Evolutionary conservation across 345 rosid genomes (phyloP), one percentile per base, ranked within the genome.

Genomic region (Linum lewisii): DNA sequence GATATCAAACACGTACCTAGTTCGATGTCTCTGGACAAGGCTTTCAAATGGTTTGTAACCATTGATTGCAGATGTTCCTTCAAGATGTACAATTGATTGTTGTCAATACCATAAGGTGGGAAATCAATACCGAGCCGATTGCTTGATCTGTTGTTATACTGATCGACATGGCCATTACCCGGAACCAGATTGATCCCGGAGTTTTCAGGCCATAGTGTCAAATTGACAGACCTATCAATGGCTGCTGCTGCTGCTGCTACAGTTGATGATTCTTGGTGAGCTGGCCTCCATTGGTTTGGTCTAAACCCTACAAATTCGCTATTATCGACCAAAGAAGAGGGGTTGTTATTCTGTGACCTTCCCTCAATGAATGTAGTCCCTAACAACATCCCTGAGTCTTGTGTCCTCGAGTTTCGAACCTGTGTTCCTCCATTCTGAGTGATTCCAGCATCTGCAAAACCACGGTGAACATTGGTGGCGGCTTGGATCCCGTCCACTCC

Each of bases 11-110:
- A n/a, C n/a, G 58, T 81, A 93, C 99, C 99, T 77, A 89, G 75
- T 37, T 73, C 65, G 34, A 69, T 71, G 73, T 79, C 80, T 54
- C 62, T 66, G 59, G 95, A 82, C 71, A 89, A 78, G 80, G 68
- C 80, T 62, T 73, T 82, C 77, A 89, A 73, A 73, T 89, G 99
- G 59, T 57, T 74, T 77, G 63, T 71, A 59, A 93, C 88, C 82
- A 82, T 70, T 32, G 84, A 76, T 57, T 85, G 90, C 85, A 89
- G 72, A 58, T 77, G 81, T 63, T 85, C 97, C 77, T 77, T 82
- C 36, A 58, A 80, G 26, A 58, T 60, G 29, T 71, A 82, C 63
- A 67, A 62, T 62, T 77, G 71, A 62, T 66, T 29, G 34, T 66
- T 53, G 44, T 79, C 82, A 49, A 45, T 72, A 23, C 66, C 60